phyloP scores from a whole-genome alignment of 2,329 filamentous ascomycete species.

The Colletotrichum brevisporum region DNA sequence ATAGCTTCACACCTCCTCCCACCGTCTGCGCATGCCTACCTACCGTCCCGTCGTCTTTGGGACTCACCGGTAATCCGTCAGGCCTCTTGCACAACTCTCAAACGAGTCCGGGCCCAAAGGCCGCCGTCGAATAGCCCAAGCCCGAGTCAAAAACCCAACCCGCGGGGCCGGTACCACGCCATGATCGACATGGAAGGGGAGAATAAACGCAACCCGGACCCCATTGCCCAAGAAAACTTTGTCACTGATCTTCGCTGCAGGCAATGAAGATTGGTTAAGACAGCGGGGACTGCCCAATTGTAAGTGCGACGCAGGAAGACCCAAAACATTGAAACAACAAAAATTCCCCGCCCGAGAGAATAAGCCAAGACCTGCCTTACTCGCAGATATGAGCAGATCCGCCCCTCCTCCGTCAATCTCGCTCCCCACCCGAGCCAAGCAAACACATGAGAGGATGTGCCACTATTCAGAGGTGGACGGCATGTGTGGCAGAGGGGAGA shows the following conservation, averaged over 20 bases:
- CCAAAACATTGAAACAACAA: neutral
- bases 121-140: neutral
- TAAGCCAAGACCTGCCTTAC: too few species aligned
- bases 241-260: conserved; percentile 27
- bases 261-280: conserved; percentile 5
- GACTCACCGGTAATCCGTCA: too few species aligned
- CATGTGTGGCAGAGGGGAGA: neutral
- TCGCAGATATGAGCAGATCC: too few species aligned
- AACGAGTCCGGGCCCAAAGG: neutral
- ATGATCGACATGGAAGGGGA: neutral
- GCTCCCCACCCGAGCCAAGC: neutral
- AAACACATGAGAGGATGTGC: conserved; percentile 5
- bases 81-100: too few species aligned
- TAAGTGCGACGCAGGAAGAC: neutral
- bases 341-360: neutral
- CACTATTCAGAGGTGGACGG: conserved; percentile 13
- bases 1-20: conserved; percentile 11
- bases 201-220: neutral
- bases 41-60: neutral
- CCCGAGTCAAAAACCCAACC: conserved; percentile 26
- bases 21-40: neutral
- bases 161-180: conserved; percentile 1
- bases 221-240: neutral
- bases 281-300: neutral
- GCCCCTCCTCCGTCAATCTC: too few species aligned